Percentiles rank a stretch among this genome's conserved stretches.
Conservation (phyloP, 306 rosid genomes). For the Pachyrhizus erosus region DNA sequence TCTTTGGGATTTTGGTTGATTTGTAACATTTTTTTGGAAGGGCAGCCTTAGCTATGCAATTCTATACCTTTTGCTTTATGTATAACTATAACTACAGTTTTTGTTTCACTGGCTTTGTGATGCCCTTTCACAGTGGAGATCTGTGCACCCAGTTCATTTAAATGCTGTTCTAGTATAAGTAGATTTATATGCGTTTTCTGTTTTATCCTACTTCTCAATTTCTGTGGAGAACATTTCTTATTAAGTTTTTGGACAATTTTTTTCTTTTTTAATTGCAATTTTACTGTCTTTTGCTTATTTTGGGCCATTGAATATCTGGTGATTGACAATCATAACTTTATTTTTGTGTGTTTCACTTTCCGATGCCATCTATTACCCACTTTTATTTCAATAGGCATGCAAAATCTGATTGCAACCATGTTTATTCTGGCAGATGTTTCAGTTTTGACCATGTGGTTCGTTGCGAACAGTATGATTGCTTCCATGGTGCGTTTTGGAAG, state of each 20-base stretch:
- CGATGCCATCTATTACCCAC: neutral
- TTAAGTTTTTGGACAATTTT: neutral
- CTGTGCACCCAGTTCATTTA: neutral
- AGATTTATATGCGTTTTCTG: neutral
- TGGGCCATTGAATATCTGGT: neutral
- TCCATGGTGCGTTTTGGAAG: conserved; percentile 46
- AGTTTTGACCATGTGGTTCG: conserved; percentile 42
- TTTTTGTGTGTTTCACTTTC: neutral
- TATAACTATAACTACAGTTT: neutral
- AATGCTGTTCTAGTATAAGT: neutral
- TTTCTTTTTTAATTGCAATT: neutral
- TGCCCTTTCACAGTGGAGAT: neutral
- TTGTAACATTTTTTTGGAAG: neutral
- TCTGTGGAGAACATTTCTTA: neutral
- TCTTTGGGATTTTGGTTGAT: neutral
- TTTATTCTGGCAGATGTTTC: conserved; percentile 10
- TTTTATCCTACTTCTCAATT: conserved; percentile 18
- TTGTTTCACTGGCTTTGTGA: conserved; percentile 9
- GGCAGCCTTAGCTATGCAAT: neutral
- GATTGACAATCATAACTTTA: neutral
- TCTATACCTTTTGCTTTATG: neutral
- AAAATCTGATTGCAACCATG: conserved; percentile 14
- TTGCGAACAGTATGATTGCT: conserved; percentile 67
- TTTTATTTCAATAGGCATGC: neutral
- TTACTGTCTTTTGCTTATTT: conserved; percentile 5